Evolutionary conservation across 1,139 yeast genomes (phyloP), one percentile per base, ranked within the genome.

Genomic region (Yamadazyma friedrichii): DNA sequence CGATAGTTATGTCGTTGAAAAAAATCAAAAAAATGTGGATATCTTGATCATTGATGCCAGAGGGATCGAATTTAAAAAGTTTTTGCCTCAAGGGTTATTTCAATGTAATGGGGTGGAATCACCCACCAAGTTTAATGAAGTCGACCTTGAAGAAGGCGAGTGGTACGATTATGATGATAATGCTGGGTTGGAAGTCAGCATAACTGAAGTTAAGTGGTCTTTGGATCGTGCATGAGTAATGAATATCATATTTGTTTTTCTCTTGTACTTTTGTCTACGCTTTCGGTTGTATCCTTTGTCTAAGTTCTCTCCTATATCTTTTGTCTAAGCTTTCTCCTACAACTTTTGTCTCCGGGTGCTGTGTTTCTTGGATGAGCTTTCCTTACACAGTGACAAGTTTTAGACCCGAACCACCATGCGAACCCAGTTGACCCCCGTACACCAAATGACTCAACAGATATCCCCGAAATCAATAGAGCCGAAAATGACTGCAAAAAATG

Each of bases 131-230:
- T 87, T 86, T 53, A 59, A 58, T 10, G 88, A 83, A 15, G 76
- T 88, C n/a, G 88, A 84, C 43, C 63, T 88, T 39, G 77, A 74
- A 33, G 97, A 88, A 32, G 80, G 78, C 35, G 98, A 93, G 58
- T 91, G 96, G 95, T 93, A 83, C 59, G 98, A 93, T 55, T 94
- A 91, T 58, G 98, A 93, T 58, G 98, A 93, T 45, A 78, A 82
- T 54, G 83, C 87, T 4, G 79, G 81, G 9, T 78, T 70, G 22
- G 97, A 93, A 60, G 97, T 89, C 16, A 81, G 94, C 31, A 76
- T 93, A 12, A 80, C 86, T 1, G 93, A 88, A 8, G 73, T 82
- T 15, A 58, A 67, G 41, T 89, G 95, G 87, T 31, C 44, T 17
- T 40, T 50, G 9, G 43, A 34, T 28, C 41, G 54, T 33, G 34